Base-by-base conservation (phyloP, 164 flowering plant species). In the Kalanchoe fedtschenkoi region DNA sequence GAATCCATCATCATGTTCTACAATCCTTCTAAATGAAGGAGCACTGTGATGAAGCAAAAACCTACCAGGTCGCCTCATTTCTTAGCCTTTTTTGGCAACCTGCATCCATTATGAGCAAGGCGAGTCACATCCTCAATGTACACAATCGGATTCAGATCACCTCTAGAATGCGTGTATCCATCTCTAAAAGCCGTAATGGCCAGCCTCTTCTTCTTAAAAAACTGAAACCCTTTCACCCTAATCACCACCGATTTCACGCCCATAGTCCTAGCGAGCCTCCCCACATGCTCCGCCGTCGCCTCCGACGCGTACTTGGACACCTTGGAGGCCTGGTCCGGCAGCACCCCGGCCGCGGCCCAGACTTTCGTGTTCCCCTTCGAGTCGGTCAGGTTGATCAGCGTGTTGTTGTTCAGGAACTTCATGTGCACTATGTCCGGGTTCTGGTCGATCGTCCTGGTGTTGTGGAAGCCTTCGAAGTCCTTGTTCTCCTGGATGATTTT, bases 81-180 rank as follows among this genome's bases (percentile, higher is more conserved):
- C 56, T 51, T 51, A 51, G 56, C 56, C 14, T 51, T 51, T 51
- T 51, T 51, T 17, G 56, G 56, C 56, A 51, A 13, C 11, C 56
- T 13, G 32, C 56, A 51, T 24, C 56, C 56, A 51, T 51, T 51
- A 51, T 51, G 56, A 15, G 56, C 56, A 2, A 51, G 32, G 32
- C 56, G 56, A 26, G 56, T 51, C 56, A 51, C 56, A 26, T 51
- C 56, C 32, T 26, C 56, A 51, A 4, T 51, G 14, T 51, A 51
- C 56, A 51, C 56, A 24, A 51, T 24, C 19, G 56, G 56, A 51
- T 51, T 51, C 56, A 51, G 5, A 51, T 51, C 56, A 51, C 56
- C 56, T 51, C 26, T 51, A 6, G 56, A 51, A 51, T 51, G 19
- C 1, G 56, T 51, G 22, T 51, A 51, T 26, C 56, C 56, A 51